Base-by-base conservation (phyloP, 1,284 basidiomycete genomes). In the Sphaerobolus stellatus region DNA sequence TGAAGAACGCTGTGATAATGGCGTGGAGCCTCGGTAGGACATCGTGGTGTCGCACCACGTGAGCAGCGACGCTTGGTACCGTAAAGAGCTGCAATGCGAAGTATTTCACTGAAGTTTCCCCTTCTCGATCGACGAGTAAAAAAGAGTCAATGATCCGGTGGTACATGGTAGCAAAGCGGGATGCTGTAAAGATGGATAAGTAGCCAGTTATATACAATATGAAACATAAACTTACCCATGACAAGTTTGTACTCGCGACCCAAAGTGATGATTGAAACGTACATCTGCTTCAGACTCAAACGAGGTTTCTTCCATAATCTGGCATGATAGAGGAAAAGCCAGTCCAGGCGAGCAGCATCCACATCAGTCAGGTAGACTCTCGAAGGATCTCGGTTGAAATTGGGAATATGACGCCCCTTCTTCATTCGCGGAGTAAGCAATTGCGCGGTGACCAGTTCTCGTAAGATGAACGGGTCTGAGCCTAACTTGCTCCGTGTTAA, bases 81-180 rank as follows among this genome's bases (percentile, higher is more conserved):
- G 93, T 94, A 72, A 96, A 94, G 30, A 97, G 79, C 64, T 95
- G 91, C 16, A 94, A 81, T 28, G 92, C 89, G 62, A 96, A 91
- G 62, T 92, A 93, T 66, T 94, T 92, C 71, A 96, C 91, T 16
- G 92, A 91, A 3, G 91, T 92, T 69, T 98, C 95, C 1, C 90
- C 87, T 68, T 98, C 94, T 24, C 94, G 81, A 64, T 98, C 95
- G 22, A 91, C 84, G 41, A 95, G 83, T 8, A 98, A 83, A 70
- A 94, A 97, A 4, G 91, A 83, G 64, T 96, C 92, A 62, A 94
- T 88, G 48, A 97, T 78, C n/a, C 85, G 81, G 56, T 86, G 87
- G 69, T 96, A 98, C 28, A 93, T 86, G 52, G 81, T 79, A 0
- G 91, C 87, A 66, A 94, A 95, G 58, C 90, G 89, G 2, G 86